Conservation (phyloP, 2,329 filamentous ascomycete species). For the Calonectria naviculata region DNA sequence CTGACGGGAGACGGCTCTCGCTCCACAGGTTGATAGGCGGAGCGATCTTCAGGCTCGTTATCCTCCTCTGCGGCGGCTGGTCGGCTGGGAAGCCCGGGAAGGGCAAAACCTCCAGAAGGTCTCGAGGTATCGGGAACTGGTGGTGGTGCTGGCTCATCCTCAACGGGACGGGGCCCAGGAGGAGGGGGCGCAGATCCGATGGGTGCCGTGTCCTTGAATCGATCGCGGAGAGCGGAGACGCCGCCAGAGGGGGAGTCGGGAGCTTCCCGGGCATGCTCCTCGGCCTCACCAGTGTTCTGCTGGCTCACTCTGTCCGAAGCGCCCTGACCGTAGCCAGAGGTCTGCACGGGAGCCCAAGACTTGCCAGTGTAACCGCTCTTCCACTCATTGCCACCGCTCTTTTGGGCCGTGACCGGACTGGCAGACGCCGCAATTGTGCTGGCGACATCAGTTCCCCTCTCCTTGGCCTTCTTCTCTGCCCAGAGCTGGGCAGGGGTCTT, state of each 20-base stretch:
- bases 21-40: slow-evolving; percentile 50
- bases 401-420: slow-evolving; percentile 73
- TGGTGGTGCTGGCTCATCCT: slow-evolving; percentile 61
- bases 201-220: slow-evolving; percentile 81
- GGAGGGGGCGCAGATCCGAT: slow-evolving; percentile 64
- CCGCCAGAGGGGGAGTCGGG: slow-evolving; percentile 70
- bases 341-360: slow-evolving; percentile 87
- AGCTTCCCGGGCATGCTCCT: slow-evolving; percentile 59
- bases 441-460: slow-evolving; percentile 65
- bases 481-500: slow-evolving; percentile 97
- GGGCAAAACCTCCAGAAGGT: slow-evolving; percentile 79
- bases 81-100: slow-evolving; percentile 79
- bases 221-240: slow-evolving; percentile 81
- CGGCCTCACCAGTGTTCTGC: slow-evolving; percentile 71
- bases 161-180: slow-evolving; percentile 49
- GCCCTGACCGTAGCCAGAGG: slow-evolving; percentile 71
- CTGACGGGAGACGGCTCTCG: slow-evolving; percentile 81
- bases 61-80: slow-evolving; percentile 66
- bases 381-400: slow-evolving; percentile 79
- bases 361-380: slow-evolving; percentile 93
- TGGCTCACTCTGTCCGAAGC: slow-evolving; percentile 59
- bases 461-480: slow-evolving; percentile 95
- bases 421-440: slow-evolving; percentile 56
- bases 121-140: slow-evolving; percentile 70
- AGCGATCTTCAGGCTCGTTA: slow-evolving; percentile 63